phyloP scores from a whole-genome alignment of 345 rosid species.

The Arabis alpina region DNA sequence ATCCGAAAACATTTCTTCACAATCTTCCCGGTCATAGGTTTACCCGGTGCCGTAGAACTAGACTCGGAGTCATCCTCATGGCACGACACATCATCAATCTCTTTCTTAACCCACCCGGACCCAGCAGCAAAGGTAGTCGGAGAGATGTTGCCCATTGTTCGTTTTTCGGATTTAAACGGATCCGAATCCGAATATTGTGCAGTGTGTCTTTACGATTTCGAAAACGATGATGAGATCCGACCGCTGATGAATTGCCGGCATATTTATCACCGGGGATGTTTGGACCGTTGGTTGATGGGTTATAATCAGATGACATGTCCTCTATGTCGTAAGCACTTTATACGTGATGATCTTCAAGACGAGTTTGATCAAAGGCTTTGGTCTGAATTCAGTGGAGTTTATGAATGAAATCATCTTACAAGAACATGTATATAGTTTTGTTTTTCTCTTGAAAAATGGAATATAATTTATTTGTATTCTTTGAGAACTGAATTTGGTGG shows the following conservation, averaged over 20 bases:
- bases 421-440: constrained; percentile 10
- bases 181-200: constrained; percentile 68
- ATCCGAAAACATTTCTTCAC: constrained; percentile 52
- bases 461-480: neutral
- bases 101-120: constrained; percentile 23
- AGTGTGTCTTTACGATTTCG: constrained; percentile 83
- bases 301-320: constrained; percentile 78
- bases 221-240: constrained; percentile 68
- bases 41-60: constrained; percentile 69
- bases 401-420: constrained; percentile 48
- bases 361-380: constrained; percentile 62
- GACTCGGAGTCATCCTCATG: constrained; percentile 49
- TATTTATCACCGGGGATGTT: constrained; percentile 65
- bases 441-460: constrained; percentile 5
- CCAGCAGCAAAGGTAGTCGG: constrained; percentile 62
- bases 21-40: constrained; percentile 54
- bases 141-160: constrained; percentile 71
- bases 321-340: constrained; percentile 62
- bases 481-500: too few species aligned
- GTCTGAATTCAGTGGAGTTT: constrained; percentile 61
- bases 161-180: constrained; percentile 64
- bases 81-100: constrained; percentile 43
- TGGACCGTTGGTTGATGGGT: constrained; percentile 86
- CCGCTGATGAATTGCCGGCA: constrained; percentile 66
- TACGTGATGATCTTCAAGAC: constrained; percentile 61